These are phyloP conservation scores for Ceratocystis colombiana DNA, from an alignment of 2,329 filamentous ascomycete genomes.

Conservation along the genomic window DNA sequence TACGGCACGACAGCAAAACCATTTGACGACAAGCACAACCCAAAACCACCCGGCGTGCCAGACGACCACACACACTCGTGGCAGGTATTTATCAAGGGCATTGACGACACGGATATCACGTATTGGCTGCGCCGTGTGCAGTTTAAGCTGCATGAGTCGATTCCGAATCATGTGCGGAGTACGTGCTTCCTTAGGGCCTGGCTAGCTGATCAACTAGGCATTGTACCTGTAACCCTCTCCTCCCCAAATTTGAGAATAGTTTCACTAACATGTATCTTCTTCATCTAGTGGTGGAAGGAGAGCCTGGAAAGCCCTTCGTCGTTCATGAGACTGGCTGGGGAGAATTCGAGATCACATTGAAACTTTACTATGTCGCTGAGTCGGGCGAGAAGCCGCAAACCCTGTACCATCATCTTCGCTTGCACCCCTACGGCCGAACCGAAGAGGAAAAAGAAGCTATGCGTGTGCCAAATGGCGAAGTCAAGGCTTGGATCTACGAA, in stretches of 20 bases:
- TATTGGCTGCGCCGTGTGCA: slow-evolving; percentile 96
- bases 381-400: slow-evolving; percentile 89
- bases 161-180: slow-evolving; percentile 79
- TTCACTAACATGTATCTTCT: neutral
- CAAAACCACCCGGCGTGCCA: slow-evolving; percentile 65
- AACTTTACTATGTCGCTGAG: slow-evolving; percentile 83
- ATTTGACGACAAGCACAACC: slow-evolving; percentile 67
- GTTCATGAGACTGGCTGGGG: slow-evolving; percentile 94
- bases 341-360: slow-evolving; percentile 93
- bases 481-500: slow-evolving; percentile 76
- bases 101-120: slow-evolving; percentile 81
- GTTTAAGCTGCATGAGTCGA: slow-evolving; percentile 97
- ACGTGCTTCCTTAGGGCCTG: slow-evolving; percentile 30
- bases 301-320: slow-evolving; percentile 59
- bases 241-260: neutral
- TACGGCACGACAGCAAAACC: slow-evolving; percentile 71
- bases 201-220: too few species aligned
- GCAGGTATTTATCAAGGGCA: slow-evolving; percentile 85
- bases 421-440: slow-evolving; percentile 80
- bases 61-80: slow-evolving; percentile 93
- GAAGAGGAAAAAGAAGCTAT: slow-evolving; percentile 59
- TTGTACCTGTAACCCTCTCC: too few species aligned
- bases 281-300: slow-evolving; percentile 55
- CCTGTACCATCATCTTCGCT: slow-evolving; percentile 81
- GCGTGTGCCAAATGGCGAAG: slow-evolving; percentile 49